phyloP scores from a whole-genome alignment of 768 basidiomycete species.

The Boletellus ananas region DNA sequence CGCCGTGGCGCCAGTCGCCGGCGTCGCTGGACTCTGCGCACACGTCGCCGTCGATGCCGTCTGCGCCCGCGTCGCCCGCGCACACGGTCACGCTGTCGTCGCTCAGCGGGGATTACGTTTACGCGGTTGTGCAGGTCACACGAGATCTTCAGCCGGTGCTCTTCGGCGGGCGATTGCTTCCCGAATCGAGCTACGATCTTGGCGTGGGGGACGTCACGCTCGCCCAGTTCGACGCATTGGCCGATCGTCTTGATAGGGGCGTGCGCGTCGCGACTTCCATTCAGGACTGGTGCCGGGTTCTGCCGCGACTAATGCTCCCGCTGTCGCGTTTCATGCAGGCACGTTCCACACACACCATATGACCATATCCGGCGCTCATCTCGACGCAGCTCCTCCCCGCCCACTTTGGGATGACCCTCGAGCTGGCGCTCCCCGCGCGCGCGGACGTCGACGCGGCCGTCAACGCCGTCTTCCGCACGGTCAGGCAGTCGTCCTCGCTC shows the following conservation, averaged over 20 bases:
- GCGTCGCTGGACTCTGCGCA: conserved; percentile 50
- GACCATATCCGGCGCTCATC: conserved; percentile 8
- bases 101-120: conserved; percentile 82
- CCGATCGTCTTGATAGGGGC: conserved; percentile 46
- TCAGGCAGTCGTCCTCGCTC: conserved; percentile 60
- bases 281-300: conserved; percentile 44
- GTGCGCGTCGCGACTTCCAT: conserved; percentile 25
- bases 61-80: conserved; percentile 41
- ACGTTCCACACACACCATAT: conserved; percentile 20
- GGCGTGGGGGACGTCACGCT: conserved; percentile 82
- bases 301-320: conserved; percentile 61
- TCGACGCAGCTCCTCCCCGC: conserved; percentile 50
- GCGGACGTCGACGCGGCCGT: conserved; percentile 78
- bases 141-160: conserved; percentile 88
- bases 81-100: conserved; percentile 83
- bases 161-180: conserved; percentile 71
- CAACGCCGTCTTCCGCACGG: conserved; percentile 78
- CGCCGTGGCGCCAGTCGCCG: conserved; percentile 34
- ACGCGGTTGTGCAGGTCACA: conserved; percentile 87
- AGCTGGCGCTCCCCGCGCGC: conserved; percentile 60
- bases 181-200: conserved; percentile 68
- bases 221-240: conserved; percentile 71
- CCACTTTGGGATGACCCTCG: conserved; percentile 73
- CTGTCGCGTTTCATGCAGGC: conserved; percentile 77
- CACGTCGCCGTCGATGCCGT: conserved; percentile 68